These are phyloP conservation scores for Mayamaea pseudoterrestris DNA, from an alignment of 108 stramenopile genomes.

Conservation along the genomic window DNA sequence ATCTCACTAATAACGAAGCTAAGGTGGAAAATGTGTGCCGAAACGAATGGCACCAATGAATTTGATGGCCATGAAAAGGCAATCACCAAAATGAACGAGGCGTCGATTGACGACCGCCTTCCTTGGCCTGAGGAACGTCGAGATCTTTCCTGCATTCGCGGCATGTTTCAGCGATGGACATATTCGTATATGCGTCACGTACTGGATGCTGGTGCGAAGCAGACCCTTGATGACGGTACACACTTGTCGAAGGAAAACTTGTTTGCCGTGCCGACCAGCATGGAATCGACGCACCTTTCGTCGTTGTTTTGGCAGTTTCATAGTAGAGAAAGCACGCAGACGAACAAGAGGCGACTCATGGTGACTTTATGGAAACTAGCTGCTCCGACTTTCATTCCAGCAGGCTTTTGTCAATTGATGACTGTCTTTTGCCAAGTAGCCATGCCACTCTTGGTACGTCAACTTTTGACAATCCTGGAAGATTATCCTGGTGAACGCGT, in stretches of 20 bases:
- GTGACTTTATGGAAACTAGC: conserved; percentile 43
- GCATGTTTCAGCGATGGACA: conserved; percentile 16
- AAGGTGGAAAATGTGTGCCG: too few relatives aligned
- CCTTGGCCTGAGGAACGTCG: conserved; percentile 6
- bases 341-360: conserved; percentile 7
- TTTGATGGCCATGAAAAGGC: too few relatives aligned
- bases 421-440: conserved; percentile 51
- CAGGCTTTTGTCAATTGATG: conserved; percentile 56
- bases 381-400: conserved; percentile 40
- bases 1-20: too few relatives aligned
- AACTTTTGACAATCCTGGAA: conserved; percentile 51
- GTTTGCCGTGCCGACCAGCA: conserved; percentile 30
- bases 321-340: background rate
- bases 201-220: conserved; percentile 21
- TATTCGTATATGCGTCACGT: conserved; percentile 45
- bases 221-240: conserved; percentile 7
- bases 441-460: conserved; percentile 59
- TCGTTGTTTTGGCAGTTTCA: background rate
- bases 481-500: conserved; percentile 18
- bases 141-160: background rate
- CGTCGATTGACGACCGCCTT: too few relatives aligned
- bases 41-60: too few relatives aligned
- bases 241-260: conserved; percentile 36
- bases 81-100: too few relatives aligned
- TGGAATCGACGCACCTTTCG: conserved; percentile 19